Evolutionary conservation across 2,329 filamentous ascomycete genomes (phyloP).

Genomic region (Truncatella angustata): DNA sequence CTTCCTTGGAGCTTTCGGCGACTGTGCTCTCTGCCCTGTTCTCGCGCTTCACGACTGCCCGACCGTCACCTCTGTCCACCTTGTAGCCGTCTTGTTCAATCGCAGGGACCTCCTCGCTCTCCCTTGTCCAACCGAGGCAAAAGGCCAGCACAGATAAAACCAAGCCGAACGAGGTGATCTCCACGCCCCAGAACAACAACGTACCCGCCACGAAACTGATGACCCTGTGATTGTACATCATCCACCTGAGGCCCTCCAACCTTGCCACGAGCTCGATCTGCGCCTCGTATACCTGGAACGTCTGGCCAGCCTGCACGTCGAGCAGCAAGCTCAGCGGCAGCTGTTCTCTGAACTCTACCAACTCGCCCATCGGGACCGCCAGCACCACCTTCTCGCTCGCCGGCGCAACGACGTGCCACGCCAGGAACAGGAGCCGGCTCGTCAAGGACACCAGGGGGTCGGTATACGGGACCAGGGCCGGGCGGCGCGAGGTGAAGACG

Average conservation of each 20-base stretch:
- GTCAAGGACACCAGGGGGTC: slow-evolving; percentile 66
- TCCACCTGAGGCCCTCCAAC: slow-evolving; percentile 73
- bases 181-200: slow-evolving; percentile 71
- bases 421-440: slow-evolving; percentile 60
- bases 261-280: slow-evolving; percentile 69
- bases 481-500: slow-evolving; percentile 65
- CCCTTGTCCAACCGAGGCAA: slow-evolving; percentile 29
- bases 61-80: neutral
- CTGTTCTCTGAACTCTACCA: slow-evolving; percentile 58
- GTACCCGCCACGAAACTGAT: slow-evolving; percentile 68
- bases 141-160: slow-evolving; percentile 59
- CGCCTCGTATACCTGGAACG: slow-evolving; percentile 74
- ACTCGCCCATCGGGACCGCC: slow-evolving; percentile 70
- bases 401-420: slow-evolving; percentile 62
- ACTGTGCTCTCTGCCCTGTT: neutral
- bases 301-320: slow-evolving; percentile 67
- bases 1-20: neutral
- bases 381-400: slow-evolving; percentile 60
- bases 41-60: neutral
- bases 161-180: slow-evolving; percentile 64
- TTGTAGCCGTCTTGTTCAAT: slow-evolving; percentile 8
- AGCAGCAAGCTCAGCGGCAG: slow-evolving; percentile 48
- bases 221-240: slow-evolving; percentile 84
- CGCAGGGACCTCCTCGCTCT: slow-evolving; percentile 16
- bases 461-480: slow-evolving; percentile 76